These are phyloP conservation scores for Epichloe typhina DNA, from an alignment of 2,329 filamentous ascomycete genomes.

Conservation along the genomic window DNA sequence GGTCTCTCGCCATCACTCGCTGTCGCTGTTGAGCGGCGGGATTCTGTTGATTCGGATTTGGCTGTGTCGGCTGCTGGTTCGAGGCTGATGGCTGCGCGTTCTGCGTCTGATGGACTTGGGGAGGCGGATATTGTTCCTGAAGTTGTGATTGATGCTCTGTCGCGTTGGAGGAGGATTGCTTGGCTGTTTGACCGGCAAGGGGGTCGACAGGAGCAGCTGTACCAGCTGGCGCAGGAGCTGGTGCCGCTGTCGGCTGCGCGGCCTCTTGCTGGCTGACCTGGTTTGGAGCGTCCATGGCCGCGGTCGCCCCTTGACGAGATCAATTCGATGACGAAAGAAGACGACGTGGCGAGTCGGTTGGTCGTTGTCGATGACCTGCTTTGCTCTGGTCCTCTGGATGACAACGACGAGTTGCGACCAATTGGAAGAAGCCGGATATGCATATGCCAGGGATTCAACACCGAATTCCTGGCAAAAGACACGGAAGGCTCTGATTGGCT, in stretches of 20 bases:
- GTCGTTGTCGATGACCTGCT: background rate
- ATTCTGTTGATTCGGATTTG: conserved; percentile 8
- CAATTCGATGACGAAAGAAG: background rate
- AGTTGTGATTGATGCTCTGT: background rate
- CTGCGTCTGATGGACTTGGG: background rate
- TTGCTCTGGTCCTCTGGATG: background rate
- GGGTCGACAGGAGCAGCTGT: background rate
- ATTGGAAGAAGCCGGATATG: conserved; percentile 1
- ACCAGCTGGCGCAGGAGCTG: conserved; percentile 3
- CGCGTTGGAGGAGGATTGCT: background rate
- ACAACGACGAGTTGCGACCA: conserved; percentile 1
- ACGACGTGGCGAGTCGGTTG: background rate
- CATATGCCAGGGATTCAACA: background rate
- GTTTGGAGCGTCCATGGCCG: conserved; percentile 3
- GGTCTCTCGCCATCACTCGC: conserved; percentile 30
- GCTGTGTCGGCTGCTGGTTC: conserved; percentile 4
- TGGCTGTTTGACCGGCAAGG: background rate
- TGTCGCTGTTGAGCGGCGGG: conserved; percentile 14
- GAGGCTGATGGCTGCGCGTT: conserved; percentile 8
- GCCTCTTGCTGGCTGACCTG: background rate
- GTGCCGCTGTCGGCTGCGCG: background rate
- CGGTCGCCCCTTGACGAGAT: background rate
- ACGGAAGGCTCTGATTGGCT: conserved; percentile 2
- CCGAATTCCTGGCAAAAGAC: background rate
- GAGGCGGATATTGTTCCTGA: conserved; percentile 8